These are phyloP conservation scores for Colletotrichum sp. DNA, from an alignment of 2,329 filamentous ascomycete genomes.

Conservation along the genomic window DNA sequence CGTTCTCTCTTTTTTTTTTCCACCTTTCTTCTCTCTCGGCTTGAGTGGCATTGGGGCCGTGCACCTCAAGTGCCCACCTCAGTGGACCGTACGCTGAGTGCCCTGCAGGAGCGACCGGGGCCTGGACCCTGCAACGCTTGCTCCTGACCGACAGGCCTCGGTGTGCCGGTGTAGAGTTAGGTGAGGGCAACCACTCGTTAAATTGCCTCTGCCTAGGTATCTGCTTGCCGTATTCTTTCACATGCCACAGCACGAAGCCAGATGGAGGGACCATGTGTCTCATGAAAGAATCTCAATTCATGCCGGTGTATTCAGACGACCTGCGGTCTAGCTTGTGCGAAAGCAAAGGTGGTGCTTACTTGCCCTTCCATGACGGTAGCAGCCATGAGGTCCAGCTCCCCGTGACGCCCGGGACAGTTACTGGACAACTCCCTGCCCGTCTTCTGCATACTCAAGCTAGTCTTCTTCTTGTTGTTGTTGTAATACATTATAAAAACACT, in stretches of 20 bases:
- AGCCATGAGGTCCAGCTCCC: neutral
- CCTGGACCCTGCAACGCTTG: neutral
- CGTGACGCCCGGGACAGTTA: neutral
- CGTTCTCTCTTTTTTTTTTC: neutral
- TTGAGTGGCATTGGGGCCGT: neutral
- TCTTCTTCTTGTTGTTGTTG: conserved; percentile 2
- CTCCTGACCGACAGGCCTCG: neutral
- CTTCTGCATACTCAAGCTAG: neutral
- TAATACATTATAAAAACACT: conserved; percentile 22
- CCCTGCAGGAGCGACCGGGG: neutral
- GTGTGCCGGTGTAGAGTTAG: neutral
- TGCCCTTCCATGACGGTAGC: neutral
- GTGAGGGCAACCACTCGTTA: neutral
- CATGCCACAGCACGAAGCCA: neutral
- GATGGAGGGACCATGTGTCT: neutral
- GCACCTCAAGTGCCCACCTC: neutral
- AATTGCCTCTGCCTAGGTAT: neutral
- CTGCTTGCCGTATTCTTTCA: neutral
- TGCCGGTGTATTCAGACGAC: neutral
- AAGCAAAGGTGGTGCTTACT: neutral
- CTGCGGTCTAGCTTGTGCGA: neutral
- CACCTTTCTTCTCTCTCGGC: neutral
- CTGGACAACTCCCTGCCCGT: neutral
- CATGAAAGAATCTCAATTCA: neutral
- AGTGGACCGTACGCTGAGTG: neutral